A percentile compares a stretch with the other conserved stretches of the same genome.
Evolutionary conservation across 2,329 filamentous ascomycete genomes (phyloP).

Genomic region (Cadophora sp.): DNA sequence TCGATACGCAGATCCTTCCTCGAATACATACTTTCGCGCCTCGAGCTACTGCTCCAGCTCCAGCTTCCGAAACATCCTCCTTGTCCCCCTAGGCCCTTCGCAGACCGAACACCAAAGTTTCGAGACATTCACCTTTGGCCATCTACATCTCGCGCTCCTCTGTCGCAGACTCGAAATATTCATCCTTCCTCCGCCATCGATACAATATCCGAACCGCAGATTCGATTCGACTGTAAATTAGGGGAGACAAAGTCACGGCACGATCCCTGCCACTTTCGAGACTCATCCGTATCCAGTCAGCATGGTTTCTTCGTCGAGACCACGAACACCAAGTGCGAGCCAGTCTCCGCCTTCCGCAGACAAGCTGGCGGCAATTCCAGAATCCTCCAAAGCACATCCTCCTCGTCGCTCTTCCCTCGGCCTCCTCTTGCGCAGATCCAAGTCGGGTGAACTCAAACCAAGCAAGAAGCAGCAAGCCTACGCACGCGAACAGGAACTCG

Average conservation of each 20-base stretch:
- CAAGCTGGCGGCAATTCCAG: conserved; percentile 46
- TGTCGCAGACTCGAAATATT: conserved; percentile 7
- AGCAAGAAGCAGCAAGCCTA: conserved; percentile 64
- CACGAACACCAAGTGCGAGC: conserved; percentile 46
- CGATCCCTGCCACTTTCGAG: conserved; percentile 37
- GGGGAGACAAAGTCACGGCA: conserved; percentile 22
- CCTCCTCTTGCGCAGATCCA: conserved; percentile 70
- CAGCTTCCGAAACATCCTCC: conserved; percentile 15
- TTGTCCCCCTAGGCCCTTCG: conserved; percentile 2
- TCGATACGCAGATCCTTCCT: not conserved
- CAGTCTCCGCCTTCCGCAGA: conserved; percentile 44
- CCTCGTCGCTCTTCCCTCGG: conserved; percentile 58
- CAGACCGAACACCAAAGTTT: conserved; percentile 11
- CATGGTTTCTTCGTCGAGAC: conserved; percentile 46
- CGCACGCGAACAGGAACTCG: conserved; percentile 55
- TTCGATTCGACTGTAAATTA: conserved; percentile 1
- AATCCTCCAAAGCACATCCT: conserved; percentile 43
- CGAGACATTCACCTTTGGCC: conserved; percentile 7
- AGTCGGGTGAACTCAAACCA: conserved; percentile 68
- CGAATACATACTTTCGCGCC: conserved; percentile 7
- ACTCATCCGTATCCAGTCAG: conserved; percentile 36
- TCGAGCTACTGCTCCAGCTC: not conserved
- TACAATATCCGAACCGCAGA: conserved; percentile 3
- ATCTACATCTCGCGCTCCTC: not conserved
- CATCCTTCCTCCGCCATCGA: not conserved